Evolutionary conservation across 148 eudicot species (phyloP).

Genomic region (Hydrangea macrophylla): DNA sequence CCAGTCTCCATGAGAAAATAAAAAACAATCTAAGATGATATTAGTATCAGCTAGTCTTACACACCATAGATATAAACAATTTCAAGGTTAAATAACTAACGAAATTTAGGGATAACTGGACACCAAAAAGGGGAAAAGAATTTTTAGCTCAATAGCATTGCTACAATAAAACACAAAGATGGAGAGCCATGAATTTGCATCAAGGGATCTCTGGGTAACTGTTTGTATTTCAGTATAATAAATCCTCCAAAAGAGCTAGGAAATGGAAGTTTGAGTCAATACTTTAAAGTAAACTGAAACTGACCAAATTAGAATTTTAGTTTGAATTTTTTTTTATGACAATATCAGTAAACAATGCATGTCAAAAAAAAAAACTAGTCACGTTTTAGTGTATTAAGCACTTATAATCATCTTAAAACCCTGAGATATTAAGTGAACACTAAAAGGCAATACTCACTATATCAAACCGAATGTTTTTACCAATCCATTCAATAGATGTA

Average conservation of each 20-base stretch:
- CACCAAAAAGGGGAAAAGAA: not conserved
- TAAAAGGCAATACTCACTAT: conserved; percentile 63
- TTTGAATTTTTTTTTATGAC: not conserved
- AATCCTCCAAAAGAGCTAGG: not conserved
- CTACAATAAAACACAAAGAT: not conserved
- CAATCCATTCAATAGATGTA: conserved; percentile 92
- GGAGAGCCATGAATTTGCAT: not conserved
- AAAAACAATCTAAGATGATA: not conserved
- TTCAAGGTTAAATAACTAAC: too few species aligned
- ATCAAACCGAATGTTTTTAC: conserved; percentile 93
- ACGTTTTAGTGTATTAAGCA: too few species aligned
- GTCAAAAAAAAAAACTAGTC: too few species aligned
- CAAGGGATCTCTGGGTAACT: not conserved
- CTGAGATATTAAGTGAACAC: not conserved
- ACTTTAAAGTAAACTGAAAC: not conserved
- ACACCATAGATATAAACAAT: too few species aligned
- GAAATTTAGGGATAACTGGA: not conserved
- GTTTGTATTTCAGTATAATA: not conserved
- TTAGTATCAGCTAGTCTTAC: too few species aligned
- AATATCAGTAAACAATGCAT: not conserved
- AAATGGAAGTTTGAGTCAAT: not conserved
- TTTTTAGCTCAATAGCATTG: not conserved
- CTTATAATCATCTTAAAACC: not conserved
- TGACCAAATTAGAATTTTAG: not conserved
- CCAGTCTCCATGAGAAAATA: not conserved